phyloP scores from a whole-genome alignment of 805 yeast genomes.

The Saturnispora sanitii region DNA sequence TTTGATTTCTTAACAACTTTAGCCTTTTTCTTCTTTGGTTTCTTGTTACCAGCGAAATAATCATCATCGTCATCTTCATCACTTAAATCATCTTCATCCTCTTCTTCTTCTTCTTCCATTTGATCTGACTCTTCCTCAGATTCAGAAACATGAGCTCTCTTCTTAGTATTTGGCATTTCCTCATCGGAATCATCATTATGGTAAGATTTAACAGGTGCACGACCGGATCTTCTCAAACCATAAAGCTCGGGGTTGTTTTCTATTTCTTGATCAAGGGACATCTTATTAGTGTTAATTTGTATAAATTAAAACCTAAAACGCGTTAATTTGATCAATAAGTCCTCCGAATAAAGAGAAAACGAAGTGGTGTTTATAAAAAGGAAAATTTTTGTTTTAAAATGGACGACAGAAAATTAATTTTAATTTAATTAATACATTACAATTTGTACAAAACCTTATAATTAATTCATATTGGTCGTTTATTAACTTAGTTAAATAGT shows the following conservation, averaged over 20 bases:
- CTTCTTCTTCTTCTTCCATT: conserved; percentile 25
- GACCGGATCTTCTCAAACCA: conserved; percentile 68
- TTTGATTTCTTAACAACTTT: conserved; percentile 15
- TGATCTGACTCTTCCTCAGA: not conserved
- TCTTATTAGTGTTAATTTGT: conserved; percentile 2
- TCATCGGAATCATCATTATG: conserved; percentile 6
- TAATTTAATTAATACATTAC: too few relatives aligned
- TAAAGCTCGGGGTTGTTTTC: conserved; percentile 70
- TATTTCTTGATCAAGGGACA: conserved; percentile 34
- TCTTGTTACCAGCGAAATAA: conserved; percentile 18
- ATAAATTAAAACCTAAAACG: too few relatives aligned
- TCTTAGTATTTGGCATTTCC: conserved; percentile 16
- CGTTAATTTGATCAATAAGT: not conserved
- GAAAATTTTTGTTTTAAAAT: not conserved
- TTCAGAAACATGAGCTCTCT: conserved; percentile 1
- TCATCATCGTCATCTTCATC: conserved; percentile 28
- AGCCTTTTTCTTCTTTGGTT: conserved; percentile 29
- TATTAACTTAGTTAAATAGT: too few relatives aligned
- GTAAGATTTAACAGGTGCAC: conserved; percentile 39
- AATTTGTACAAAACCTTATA: too few relatives aligned
- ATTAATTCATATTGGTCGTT: too few relatives aligned
- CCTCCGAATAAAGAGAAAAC: not conserved
- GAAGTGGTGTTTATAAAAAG: not conserved
- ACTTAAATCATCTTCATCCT: conserved; percentile 16
- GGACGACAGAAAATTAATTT: not conserved